Evolutionary conservation across 208 protist species (phyloP).

Genomic region (Trypanosoma mega): DNA sequence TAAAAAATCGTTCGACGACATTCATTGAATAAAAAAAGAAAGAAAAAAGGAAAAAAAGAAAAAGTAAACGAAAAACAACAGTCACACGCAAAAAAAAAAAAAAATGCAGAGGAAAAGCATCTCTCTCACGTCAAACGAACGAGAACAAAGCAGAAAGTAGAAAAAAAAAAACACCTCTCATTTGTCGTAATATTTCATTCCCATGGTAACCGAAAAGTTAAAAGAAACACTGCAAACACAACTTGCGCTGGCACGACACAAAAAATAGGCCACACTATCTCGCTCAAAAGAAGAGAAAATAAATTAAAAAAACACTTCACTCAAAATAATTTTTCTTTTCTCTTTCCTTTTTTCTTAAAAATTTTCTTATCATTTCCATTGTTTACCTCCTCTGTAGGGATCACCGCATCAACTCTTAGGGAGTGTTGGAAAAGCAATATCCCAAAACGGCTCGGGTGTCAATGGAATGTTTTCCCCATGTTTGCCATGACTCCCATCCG

Average conservation of each 20-base stretch:
- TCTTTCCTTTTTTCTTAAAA: conserved; percentile 10
- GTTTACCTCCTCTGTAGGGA: neutral
- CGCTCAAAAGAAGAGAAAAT: too few species aligned
- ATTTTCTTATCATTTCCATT: conserved; percentile 2
- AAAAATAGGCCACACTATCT: too few species aligned
- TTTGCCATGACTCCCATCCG: neutral
- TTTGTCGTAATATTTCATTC: neutral
- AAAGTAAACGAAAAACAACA: neutral
- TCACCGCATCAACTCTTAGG: neutral
- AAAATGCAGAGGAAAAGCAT: too few species aligned
- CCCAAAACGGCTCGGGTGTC: conserved; percentile 75
- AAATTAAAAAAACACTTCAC: too few species aligned
- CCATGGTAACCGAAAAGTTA: too few species aligned
- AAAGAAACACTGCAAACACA: too few species aligned
- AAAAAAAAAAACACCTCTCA: too few species aligned
- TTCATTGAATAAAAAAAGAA: neutral
- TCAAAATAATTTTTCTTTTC: conserved; percentile 12
- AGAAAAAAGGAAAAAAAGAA: neutral
- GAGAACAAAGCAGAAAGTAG: too few species aligned
- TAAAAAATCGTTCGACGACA: too few species aligned
- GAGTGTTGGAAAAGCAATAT: conserved; percentile 48
- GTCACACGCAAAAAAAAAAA: conserved; percentile 2
- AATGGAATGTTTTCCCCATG: conserved; percentile 9
- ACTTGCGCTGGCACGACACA: too few species aligned
- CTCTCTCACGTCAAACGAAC: too few species aligned